Base-by-base conservation (phyloP, 345 rosid species). In the Microcos paniculata region DNA sequence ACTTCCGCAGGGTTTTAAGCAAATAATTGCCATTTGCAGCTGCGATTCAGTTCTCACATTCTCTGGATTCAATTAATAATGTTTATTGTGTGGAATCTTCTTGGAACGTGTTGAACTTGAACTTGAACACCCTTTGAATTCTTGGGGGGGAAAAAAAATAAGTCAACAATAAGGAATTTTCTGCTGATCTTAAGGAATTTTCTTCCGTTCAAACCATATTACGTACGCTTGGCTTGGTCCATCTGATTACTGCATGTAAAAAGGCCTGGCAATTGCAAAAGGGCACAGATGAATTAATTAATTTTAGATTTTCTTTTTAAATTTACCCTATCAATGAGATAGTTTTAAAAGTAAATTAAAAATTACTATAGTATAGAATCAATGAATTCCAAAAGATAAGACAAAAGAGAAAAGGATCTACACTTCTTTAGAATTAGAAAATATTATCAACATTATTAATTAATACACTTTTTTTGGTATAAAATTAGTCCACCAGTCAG, bases 321-420 rank as follows among this genome's bases (percentile, higher is more conserved):
- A 35, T 35, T 35, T 35, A 2, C 48, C 48, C 52, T n/a, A 4
- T 48, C 52, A 49, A 46, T 43, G 52, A 16, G 72, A 68, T 26
- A 26, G 14, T 46, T 70, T 19, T 12, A n/a, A n/a, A n/a, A n/a
- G n/a, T n/a, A n/a, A n/a, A n/a, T n/a, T 70, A 40, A 35, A 9
- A 38, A 19, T 19, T 42, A 64, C 6, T 16, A 18, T 16, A 46
- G 35, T 62, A 0, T 16, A 62, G 49, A 78, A 55, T 70, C 46
- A 9, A 49, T 49, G 30, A 59, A 80, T 46, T 76, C 80, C 77
- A 76, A 80, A 52, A 67, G 71, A 67, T 14, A 58, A 51, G 83
- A 76, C 77, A 76, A 67, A 59, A 80, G 61, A 70, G 45, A 80
- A 55, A n/a, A 70, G 49, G 45, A 55, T 53, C 3, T 23, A 55